Conservation (phyloP, 768 basidiomycete species). For the Pleurotus pulmonarius region DNA sequence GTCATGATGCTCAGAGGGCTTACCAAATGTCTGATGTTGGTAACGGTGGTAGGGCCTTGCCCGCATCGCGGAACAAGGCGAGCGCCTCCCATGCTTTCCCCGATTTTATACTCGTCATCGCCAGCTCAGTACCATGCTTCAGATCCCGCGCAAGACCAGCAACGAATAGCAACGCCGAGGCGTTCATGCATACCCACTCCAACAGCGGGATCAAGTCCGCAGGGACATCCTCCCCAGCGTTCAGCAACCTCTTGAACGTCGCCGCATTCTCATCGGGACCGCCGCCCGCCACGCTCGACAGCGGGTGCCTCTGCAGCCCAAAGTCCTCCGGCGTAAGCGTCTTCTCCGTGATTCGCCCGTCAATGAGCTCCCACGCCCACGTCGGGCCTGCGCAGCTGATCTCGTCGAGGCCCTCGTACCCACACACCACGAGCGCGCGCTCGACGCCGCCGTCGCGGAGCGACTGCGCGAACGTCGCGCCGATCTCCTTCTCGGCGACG, state of each 20-base stretch:
- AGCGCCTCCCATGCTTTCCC: slow-evolving; percentile 60
- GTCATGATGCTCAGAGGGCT: too few species aligned
- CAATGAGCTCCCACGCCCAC: slow-evolving; percentile 74
- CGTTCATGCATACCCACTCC: slow-evolving; percentile 89
- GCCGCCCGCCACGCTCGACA: slow-evolving; percentile 68
- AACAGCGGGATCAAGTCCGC: slow-evolving; percentile 57
- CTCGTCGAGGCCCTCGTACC: slow-evolving; percentile 89
- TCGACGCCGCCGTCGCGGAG: slow-evolving; percentile 70
- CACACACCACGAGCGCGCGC: slow-evolving; percentile 90
- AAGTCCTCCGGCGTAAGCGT: slow-evolving; percentile 72
- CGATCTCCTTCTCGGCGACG: slow-evolving; percentile 79
- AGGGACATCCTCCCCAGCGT: slow-evolving; percentile 52
- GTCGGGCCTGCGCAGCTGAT: slow-evolving; percentile 93
- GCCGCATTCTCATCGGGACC: slow-evolving; percentile 78
- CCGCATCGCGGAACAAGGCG: slow-evolving; percentile 44
- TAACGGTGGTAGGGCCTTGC: slow-evolving; percentile 15
- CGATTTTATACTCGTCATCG: slow-evolving; percentile 54
- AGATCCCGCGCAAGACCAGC: slow-evolving; percentile 71
- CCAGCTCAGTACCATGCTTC: slow-evolving; percentile 67
- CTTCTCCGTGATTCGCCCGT: slow-evolving; percentile 60
- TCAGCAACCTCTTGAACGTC: slow-evolving; percentile 64
- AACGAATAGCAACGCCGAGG: slow-evolving; percentile 83
- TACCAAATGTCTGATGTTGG: too few species aligned
- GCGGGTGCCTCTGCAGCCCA: slow-evolving; percentile 68
- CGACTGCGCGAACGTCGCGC: slow-evolving; percentile 74